Conservation (phyloP, 2,329 filamentous ascomycete genomes). For the Diaporthe sp. region DNA sequence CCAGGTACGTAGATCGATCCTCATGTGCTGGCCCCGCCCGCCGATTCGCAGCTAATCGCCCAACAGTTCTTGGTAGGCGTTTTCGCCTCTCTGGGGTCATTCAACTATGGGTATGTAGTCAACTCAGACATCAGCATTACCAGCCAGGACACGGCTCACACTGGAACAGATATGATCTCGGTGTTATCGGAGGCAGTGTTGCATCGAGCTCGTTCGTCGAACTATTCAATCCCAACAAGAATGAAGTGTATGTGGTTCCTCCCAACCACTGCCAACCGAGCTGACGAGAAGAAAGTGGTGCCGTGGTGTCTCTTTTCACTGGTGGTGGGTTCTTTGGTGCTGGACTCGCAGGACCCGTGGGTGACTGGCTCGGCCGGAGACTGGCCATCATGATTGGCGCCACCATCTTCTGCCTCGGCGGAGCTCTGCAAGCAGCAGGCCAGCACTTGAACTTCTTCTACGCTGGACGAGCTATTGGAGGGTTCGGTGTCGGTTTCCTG, state of each 20-base stretch:
- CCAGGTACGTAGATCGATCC: not conserved
- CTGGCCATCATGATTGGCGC: constrained; percentile 12
- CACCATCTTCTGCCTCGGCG: constrained; percentile 6
- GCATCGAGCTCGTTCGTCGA: not conserved
- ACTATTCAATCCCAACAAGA: constrained; percentile 4
- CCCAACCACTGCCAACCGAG: not conserved
- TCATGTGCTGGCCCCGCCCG: not conserved
- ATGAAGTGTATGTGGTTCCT: not conserved
- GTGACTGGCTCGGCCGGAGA: constrained; percentile 15
- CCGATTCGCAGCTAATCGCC: not conserved
- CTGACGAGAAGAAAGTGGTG: constrained; percentile 2
- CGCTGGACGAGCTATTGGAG: not conserved
- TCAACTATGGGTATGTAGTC: constrained; percentile 13
- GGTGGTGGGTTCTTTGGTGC: constrained; percentile 14
- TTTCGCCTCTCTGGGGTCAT: not conserved
- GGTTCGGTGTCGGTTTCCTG: constrained; percentile 12
- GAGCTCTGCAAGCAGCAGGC: constrained; percentile 7
- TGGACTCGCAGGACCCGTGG: not conserved
- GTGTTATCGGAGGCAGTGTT: constrained; percentile 19
- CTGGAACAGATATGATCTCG: constrained; percentile 1
- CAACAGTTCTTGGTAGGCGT: constrained; percentile 18
- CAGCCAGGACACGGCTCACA: not conserved
- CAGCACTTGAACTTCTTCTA: constrained; percentile 21
- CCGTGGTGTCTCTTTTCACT: constrained; percentile 13
- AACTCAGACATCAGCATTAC: not conserved